A percentile compares a stretch with the other conserved stretches of the same genome.
These are phyloP conservation scores for Persicaria tinctoria DNA, from an alignment of 148 eudicot species.

Conservation along the genomic window DNA sequence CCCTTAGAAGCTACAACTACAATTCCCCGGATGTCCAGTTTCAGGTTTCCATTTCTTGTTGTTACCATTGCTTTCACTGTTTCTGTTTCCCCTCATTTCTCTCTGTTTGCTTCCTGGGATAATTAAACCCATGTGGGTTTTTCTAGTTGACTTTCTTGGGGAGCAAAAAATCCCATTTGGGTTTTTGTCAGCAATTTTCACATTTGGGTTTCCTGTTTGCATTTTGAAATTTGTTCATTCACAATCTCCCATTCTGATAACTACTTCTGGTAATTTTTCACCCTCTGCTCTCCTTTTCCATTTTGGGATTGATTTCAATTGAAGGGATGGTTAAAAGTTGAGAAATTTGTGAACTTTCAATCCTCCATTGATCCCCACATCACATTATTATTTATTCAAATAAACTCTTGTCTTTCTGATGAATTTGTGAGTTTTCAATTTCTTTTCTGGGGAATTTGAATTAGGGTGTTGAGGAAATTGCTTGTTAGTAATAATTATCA, in stretches of 20 bases:
- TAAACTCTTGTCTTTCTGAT: not conserved
- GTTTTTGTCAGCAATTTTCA: not conserved
- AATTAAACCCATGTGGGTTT: conserved; percentile 8
- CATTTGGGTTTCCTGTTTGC: not conserved
- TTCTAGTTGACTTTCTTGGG: conserved; percentile 11
- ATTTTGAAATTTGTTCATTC: conserved; percentile 2
- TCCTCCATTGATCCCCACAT: not conserved
- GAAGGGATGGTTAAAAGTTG: not conserved
- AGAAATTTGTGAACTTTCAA: not conserved
- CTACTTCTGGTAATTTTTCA: not conserved
- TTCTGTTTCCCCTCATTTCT: not conserved
- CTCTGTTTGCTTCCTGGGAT: not conserved
- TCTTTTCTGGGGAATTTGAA: not conserved
- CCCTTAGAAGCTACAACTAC: not conserved
- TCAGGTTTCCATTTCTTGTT: conserved; percentile 7
- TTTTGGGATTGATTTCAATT: not conserved
- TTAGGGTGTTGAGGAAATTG: not conserved
- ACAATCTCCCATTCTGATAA: not conserved
- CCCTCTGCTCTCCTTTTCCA: not conserved
- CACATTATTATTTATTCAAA: not conserved
- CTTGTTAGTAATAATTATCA: too few relatives aligned
- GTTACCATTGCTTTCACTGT: not conserved
- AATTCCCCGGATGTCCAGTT: conserved; percentile 6
- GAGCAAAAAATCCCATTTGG: not conserved
- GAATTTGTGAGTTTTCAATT: not conserved